Conservation (phyloP, 2,329 filamentous ascomycete species). For the Cryphonectria japonica region DNA sequence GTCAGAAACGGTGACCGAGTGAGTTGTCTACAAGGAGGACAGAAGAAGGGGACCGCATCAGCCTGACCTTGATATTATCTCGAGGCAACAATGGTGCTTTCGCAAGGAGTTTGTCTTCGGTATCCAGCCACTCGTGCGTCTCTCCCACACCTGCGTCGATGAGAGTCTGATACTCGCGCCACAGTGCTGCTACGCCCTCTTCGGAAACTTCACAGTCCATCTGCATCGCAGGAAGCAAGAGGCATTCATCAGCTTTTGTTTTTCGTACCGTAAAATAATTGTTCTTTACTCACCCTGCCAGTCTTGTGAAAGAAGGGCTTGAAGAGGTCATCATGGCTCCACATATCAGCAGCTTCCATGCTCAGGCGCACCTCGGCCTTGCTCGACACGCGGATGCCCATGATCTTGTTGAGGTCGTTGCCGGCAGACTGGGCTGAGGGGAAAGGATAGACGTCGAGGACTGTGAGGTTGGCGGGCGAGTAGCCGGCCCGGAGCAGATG, state of each 20-base stretch:
- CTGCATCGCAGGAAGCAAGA: slow-evolving; percentile 7
- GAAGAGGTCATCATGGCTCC: slow-evolving; percentile 49
- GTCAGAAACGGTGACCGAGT: neutral
- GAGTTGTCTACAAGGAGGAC: neutral
- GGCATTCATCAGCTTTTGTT: neutral
- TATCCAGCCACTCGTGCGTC: slow-evolving; percentile 47
- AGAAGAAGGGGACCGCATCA: neutral
- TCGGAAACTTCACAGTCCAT: slow-evolving; percentile 41
- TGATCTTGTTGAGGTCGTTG: slow-evolving; percentile 53
- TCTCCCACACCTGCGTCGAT: slow-evolving; percentile 43
- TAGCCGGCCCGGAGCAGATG: slow-evolving; percentile 49
- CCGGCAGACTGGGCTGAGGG: slow-evolving; percentile 51
- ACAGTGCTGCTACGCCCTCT: slow-evolving; percentile 40
- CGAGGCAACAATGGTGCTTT: slow-evolving; percentile 45
- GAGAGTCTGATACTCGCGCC: slow-evolving; percentile 42
- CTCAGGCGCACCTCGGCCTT: slow-evolving; percentile 39
- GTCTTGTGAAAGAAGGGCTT: slow-evolving; percentile 49
- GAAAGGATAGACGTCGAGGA: slow-evolving; percentile 50
- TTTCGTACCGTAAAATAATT: neutral
- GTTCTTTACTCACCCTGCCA: slow-evolving; percentile 40
- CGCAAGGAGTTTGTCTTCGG: slow-evolving; percentile 47
- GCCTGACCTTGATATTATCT: slow-evolving; percentile 43
- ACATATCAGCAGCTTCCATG: slow-evolving; percentile 42
- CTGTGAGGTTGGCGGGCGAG: slow-evolving; percentile 47
- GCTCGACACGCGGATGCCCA: slow-evolving; percentile 43